These are phyloP conservation scores for Alloteropsis angusta DNA, from an alignment of 202 grass and related monocot species.

Conservation along the genomic window DNA sequence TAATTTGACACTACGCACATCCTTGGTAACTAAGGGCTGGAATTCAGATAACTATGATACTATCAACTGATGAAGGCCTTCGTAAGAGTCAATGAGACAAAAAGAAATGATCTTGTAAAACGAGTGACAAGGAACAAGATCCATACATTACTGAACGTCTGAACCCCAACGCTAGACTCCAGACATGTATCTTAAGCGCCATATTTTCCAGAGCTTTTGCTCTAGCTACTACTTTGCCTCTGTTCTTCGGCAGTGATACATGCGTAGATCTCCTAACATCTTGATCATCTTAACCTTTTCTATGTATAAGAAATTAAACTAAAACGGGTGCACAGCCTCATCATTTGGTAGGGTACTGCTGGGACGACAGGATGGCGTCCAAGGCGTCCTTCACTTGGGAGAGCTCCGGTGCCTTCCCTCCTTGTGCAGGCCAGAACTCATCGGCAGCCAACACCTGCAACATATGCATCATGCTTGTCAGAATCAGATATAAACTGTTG, in stretches of 20 bases:
- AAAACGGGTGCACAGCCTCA: background rate
- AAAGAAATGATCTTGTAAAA: conserved; percentile 26
- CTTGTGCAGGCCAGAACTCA: conserved; percentile 93
- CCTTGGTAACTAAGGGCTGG: background rate
- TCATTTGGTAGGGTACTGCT: conserved; percentile 31
- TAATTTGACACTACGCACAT: background rate
- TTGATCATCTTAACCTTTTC: background rate
- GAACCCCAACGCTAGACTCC: conserved; percentile 9
- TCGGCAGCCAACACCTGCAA: conserved; percentile 82
- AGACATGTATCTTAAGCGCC: background rate
- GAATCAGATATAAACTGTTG: too few relatives aligned
- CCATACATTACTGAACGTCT: background rate
- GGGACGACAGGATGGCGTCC: conserved; percentile 65
- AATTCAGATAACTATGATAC: background rate
- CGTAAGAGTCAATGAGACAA: background rate
- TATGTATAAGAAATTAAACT: background rate
- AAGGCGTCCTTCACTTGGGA: conserved; percentile 85
- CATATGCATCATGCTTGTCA: background rate
- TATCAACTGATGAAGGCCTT: background rate
- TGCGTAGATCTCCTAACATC: background rate
- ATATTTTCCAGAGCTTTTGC: conserved; percentile 10
- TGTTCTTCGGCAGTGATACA: background rate
- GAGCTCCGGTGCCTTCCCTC: conserved; percentile 72
- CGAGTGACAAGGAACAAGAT: background rate
- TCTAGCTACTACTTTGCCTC: conserved; percentile 12